Evolutionary conservation across 2,329 filamentous ascomycete species (phyloP).

Genomic region (Trichophyton simii): DNA sequence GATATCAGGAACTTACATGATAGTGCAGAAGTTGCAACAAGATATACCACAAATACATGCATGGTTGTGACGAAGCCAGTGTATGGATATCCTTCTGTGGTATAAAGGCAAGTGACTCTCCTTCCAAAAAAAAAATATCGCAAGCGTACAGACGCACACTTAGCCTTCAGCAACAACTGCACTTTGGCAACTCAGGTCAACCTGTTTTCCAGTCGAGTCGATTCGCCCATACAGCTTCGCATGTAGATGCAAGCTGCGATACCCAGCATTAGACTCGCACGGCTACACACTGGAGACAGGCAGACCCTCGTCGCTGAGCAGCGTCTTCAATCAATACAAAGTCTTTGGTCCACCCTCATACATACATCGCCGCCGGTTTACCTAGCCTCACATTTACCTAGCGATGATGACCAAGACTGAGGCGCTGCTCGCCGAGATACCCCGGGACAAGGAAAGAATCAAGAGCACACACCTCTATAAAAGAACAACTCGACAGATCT

Average conservation of each 20-base stretch:
- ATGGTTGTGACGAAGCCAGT: constrained; percentile 76
- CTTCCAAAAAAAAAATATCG: no score
- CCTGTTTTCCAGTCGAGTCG: not conserved
- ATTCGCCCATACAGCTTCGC: not conserved
- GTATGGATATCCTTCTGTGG: constrained; percentile 52
- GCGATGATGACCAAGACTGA: not conserved
- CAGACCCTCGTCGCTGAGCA: not conserved
- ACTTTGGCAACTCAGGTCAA: not conserved
- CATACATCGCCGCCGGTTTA: not conserved
- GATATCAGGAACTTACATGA: constrained; percentile 1
- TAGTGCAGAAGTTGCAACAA: not conserved
- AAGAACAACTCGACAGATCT: not conserved
- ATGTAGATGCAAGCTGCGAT: not conserved
- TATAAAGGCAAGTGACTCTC: constrained; percentile 27
- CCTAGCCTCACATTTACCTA: not conserved
- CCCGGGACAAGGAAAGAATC: not conserved
- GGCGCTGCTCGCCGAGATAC: not conserved
- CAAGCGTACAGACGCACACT: not conserved
- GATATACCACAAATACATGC: not conserved
- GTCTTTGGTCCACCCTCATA: not conserved
- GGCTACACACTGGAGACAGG: not conserved
- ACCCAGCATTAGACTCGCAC: not conserved
- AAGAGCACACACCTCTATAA: not conserved
- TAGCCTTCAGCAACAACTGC: constrained; percentile 7
- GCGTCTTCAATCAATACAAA: not conserved